Evolutionary conservation across 371 early-diverging fungal species (phyloP), one percentile per base, ranked within the genome.

Genomic region (Smittium mucronatum): DNA sequence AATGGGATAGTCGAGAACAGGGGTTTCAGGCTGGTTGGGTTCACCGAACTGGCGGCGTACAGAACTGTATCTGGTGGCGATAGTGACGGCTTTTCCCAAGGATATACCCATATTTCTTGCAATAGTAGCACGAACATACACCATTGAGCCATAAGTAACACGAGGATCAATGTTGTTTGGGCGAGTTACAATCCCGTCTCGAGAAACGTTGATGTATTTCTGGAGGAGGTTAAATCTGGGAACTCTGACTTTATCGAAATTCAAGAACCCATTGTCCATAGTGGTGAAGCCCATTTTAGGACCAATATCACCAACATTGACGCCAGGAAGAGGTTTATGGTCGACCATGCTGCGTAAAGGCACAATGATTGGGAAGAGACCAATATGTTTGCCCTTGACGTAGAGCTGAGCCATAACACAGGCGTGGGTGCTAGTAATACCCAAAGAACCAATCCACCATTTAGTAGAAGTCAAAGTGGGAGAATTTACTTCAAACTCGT

Each of bases 371-470:
- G 89, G 88, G 72, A 92, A 91, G 0, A 89, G 85, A 5, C 95
- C 97, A 76, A 85, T 84, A 72, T 85, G 82, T 71, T 90, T 90
- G 59, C 89, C 91, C 32, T 86, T 81, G 34, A 91, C 85, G 36
- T 91, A 84, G 66, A 96, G 77, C 70, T 88, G 86, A n/a, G 94
- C 95, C 86, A 90, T 89, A 17, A 96, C 92, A 70, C 89, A 82
- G 2, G 91, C 89, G 77, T 93, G 91, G 57, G 88, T 96, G 11
- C 83, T 80, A 5, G 83, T 76, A n/a, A 84, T 77, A 47, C 85
- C 87, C 33, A 84, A 78, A 57, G 90, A 89, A 64, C 95, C 95
- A 66, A 91, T 88, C 96, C 96, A 95, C 87, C 91, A 94, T 75
- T 95, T 95, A 63, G 89, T 76, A 15, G 91, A 77, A 57, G 92